These are phyloP conservation scores for Glarea lozoyensis DNA, from an alignment of 495 filamentous ascomycete genomes.

Conservation along the genomic window DNA sequence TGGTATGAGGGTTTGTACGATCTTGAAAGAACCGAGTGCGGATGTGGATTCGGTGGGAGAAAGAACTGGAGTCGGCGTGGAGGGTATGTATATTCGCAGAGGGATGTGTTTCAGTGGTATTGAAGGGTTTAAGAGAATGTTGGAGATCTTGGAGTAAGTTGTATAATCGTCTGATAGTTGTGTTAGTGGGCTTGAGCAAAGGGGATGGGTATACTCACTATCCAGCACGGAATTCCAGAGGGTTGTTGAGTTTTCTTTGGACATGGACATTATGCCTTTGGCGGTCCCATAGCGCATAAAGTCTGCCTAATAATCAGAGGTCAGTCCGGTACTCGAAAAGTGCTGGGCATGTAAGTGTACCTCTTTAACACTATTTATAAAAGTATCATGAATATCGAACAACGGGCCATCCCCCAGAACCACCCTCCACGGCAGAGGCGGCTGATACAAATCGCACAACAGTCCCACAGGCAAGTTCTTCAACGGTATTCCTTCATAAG, in stretches of 20 bases:
- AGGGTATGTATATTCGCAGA: conserved; percentile 79
- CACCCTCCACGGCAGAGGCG: conserved; percentile 67
- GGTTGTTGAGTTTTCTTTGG: conserved; percentile 75
- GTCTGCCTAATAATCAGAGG: conserved; percentile 50
- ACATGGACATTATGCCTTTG: conserved; percentile 86
- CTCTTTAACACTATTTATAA: conserved; percentile 91
- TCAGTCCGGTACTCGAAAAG: not conserved
- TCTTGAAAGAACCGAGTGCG: conserved; percentile 45
- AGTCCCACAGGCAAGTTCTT: conserved; percentile 79
- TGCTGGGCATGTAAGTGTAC: conserved; percentile 23
- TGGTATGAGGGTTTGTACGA: conserved; percentile 59
- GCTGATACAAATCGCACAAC: conserved; percentile 73
- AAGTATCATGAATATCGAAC: conserved; percentile 78
- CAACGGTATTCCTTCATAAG: conserved; percentile 61
- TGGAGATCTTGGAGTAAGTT: conserved; percentile 64
- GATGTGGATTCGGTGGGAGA: conserved; percentile 23
- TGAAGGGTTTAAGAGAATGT: conserved; percentile 66
- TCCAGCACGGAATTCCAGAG: conserved; percentile 81
- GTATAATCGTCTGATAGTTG: conserved; percentile 57
- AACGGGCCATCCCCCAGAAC: conserved; percentile 47
- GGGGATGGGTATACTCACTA: conserved; percentile 41
- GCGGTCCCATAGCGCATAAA: conserved; percentile 86
- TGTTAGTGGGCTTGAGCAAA: not conserved
- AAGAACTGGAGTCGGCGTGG: conserved; percentile 40
- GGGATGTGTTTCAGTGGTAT: conserved; percentile 74